phyloP scores from a whole-genome alignment of 2,329 filamentous ascomycete genomes.

The Penicillium sp. region DNA sequence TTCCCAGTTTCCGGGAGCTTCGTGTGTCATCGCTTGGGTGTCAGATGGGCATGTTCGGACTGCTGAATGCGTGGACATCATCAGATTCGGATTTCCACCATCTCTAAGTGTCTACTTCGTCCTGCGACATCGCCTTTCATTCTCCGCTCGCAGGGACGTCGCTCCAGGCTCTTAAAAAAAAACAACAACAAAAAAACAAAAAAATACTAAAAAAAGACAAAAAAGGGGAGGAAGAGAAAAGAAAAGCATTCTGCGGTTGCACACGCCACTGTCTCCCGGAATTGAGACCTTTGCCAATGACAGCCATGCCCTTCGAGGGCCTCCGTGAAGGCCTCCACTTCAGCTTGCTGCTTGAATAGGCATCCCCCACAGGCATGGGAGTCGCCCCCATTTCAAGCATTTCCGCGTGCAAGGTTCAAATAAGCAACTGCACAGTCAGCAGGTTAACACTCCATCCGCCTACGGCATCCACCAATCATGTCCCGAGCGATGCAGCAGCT shows the following conservation, averaged over 20 bases:
- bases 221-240: too few species aligned
- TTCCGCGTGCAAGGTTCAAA: slow-evolving; percentile 20
- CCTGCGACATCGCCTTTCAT: neutral
- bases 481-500: slow-evolving; percentile 7
- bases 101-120: neutral
- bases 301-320: too few species aligned
- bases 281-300: neutral
- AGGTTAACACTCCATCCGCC: neutral
- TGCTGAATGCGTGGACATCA: neutral
- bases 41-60: neutral
- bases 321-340: too few species aligned
- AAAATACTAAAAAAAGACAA: too few species aligned
- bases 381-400: slow-evolving; percentile 33
- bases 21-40: neutral
- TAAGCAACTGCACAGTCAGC: slow-evolving; percentile 2
- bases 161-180: neutral
- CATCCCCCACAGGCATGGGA: slow-evolving; percentile 41
- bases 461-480: slow-evolving; percentile 2
- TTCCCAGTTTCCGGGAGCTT: too few species aligned
- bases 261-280: neutral
- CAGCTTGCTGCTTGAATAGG: slow-evolving; percentile 42
- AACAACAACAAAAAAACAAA: too few species aligned
- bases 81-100: neutral
- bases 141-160: neutral
- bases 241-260: neutral